These are phyloP conservation scores for Helichrysum umbraculigerum DNA, from an alignment of 129 eudicot genomes.

Conservation along the genomic window DNA sequence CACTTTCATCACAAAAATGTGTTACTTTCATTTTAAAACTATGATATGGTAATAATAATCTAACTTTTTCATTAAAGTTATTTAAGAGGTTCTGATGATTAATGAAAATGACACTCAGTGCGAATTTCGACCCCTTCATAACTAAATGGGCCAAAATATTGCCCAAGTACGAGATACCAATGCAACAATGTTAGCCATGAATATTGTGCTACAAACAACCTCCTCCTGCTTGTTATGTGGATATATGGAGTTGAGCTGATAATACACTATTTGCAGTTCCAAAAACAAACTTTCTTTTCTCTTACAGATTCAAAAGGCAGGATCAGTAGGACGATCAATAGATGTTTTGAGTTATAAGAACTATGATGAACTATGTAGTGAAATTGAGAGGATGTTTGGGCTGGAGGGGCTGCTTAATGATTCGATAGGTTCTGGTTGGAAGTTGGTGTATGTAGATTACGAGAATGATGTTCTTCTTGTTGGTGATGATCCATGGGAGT, in stretches of 20 bases:
- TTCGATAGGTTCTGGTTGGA: conserved; percentile 75
- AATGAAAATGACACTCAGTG: not conserved
- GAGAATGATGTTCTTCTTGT: conserved; percentile 89
- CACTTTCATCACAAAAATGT: not conserved
- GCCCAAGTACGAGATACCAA: not conserved
- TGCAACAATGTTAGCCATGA: not conserved
- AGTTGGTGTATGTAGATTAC: conserved; percentile 83
- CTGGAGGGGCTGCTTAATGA: conserved; percentile 79
- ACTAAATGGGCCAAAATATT: not conserved
- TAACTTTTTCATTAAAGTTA: too few relatives aligned
- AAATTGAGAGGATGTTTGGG: conserved; percentile 90
- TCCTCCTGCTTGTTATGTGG: not conserved
- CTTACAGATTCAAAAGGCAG: conserved; percentile 79
- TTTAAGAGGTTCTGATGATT: not conserved
- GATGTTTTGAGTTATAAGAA: conserved; percentile 71
- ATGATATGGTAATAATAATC: too few relatives aligned
- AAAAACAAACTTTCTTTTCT: not conserved
- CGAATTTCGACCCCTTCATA: not conserved
- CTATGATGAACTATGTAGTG: conserved; percentile 67
- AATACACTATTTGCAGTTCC: not conserved
- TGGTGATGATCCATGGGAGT: conserved; percentile 99
- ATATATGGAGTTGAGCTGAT: not conserved
- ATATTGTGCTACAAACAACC: not conserved
- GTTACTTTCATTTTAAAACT: too few relatives aligned
- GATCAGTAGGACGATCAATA: conserved; percentile 93